Base-by-base conservation (phyloP, 2,329 filamentous ascomycete genomes). In the Sphaerostilbella broomeana region DNA sequence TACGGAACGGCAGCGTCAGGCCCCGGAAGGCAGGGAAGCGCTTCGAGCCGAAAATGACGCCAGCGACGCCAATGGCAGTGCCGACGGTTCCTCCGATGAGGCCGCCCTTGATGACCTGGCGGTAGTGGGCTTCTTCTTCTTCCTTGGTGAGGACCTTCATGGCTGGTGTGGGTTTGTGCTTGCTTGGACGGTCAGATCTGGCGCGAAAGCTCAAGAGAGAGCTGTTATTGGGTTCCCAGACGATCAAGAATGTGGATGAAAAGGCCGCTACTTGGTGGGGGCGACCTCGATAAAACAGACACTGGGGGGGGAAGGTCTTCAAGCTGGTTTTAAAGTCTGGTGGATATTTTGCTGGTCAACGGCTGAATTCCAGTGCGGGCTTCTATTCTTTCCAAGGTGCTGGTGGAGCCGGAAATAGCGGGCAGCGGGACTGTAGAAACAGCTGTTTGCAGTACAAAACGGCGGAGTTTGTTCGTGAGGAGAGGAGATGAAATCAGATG, bases 61-160 rank as follows among this genome's bases (percentile, higher is more conserved):
- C 86, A 19, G 71, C 70, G 7, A 77, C 51, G 47, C 90, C 89
- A 21, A 79, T 56, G 25, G 66, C 71, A 3, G 88, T 66, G 47
- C 92, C 89, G 30, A 79, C 52, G 10, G 72, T 38, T 47, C 85
- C 85, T 50, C 90, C 92, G 48, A 84, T 63, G 47, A 79, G 57
- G 52, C 92, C 90, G 51, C 88, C 89, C 59, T 79, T 81, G 51
- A 97, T 58, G 45, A 94, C 92, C 44, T 75, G 70, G 60, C 72
- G 68, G 76, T 94, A 95, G 75, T 95, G 89, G 38, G 77, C 85
- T 45, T 72, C 62, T 68, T 95, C 89, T 69, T 95, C 86, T 77
- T 95, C 87, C 62, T 90, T 87, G 54, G 85, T 94, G 60, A 97
- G 75, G 59, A 97, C 72, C 82, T 95, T 97, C 92, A 97, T 98